These are phyloP conservation scores for Extremus antarcticus DNA, from an alignment of 495 filamentous ascomycete species.

Conservation along the genomic window DNA sequence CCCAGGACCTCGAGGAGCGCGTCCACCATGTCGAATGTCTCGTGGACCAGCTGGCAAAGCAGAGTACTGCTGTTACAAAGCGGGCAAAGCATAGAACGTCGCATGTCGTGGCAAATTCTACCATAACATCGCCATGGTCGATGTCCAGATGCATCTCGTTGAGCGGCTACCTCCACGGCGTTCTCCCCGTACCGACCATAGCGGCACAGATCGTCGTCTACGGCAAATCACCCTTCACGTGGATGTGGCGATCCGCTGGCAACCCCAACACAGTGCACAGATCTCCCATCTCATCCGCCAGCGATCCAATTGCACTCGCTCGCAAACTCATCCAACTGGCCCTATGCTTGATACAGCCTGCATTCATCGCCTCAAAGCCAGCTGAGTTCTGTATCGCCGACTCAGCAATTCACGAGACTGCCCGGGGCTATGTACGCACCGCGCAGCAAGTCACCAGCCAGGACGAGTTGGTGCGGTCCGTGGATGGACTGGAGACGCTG, in stretches of 20 bases:
- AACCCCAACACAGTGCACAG: not conserved
- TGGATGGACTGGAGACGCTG: not conserved
- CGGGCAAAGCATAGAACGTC: not conserved
- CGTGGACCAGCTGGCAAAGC: not conserved
- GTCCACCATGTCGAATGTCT: not conserved
- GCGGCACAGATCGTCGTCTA: not conserved
- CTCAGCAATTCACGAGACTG: not conserved
- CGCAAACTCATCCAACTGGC: not conserved
- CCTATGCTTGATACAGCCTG: not conserved
- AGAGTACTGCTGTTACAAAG: not conserved
- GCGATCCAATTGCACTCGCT: not conserved
- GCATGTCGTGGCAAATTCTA: not conserved
- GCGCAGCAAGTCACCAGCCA: not conserved
- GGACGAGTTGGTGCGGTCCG: not conserved
- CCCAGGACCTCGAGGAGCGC: not conserved
- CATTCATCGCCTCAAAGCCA: not conserved
- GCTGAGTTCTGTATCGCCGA: not conserved
- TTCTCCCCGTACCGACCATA: not conserved
- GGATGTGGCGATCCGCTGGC: not conserved
- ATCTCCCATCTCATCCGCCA: not conserved
- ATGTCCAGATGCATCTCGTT: not conserved
- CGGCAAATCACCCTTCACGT: not conserved
- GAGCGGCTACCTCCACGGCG: not conserved
- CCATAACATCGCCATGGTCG: not conserved
- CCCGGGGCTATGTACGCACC: not conserved